Evolutionary conservation across 2,329 filamentous ascomycete genomes (phyloP), one percentile per base, ranked within the genome.

Genomic region (Aspergillus novoparasiticus): DNA sequence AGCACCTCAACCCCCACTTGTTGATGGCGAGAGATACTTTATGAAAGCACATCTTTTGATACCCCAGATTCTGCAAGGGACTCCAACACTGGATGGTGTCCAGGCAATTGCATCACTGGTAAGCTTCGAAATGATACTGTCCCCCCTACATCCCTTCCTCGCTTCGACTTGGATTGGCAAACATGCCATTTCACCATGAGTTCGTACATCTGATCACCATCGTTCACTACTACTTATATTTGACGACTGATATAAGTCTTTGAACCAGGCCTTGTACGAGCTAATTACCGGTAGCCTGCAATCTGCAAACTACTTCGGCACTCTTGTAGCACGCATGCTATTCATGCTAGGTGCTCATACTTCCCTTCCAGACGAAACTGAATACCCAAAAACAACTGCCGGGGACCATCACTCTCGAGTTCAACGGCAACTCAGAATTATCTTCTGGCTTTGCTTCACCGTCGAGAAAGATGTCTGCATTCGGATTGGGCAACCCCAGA

Each of bases 381-480:
- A 54, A 26, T 36, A 64, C 76, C 81, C 34, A 5, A 32, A 48
- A 11, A 65, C 61, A 5, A 57, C 43, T 19, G 60, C 50, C 19
- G 60, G 63, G 23, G 64, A 66, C 14, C 67, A 57, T n/a, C 59
- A 66, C 16, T 51, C 62, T 28, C 68, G 69, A 58, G 68, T 61
- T 9, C 70, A 73, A 16, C 57, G 68, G 5, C 76, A 79, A 36
- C 60, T 76, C 5, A 76, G 78, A 6, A 75, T 76, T 57, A 46
- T 87, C 0, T 87, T 87, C 67, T 87, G 86, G 85, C 67, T 87
- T 6, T 82, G 81, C 64, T 87, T 86, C 61, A 77, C 77, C 2
- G 72, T 85, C 11, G 85, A 88, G 66, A 87, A 86, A 63, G 85
- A 87, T n/a, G 77, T 86, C 14, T 76, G 83, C 0, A 74, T 87